Evolutionary conservation across 1,139 yeast species (phyloP), one percentile per base, ranked within the genome.

Genomic region (Pichia sp.): DNA sequence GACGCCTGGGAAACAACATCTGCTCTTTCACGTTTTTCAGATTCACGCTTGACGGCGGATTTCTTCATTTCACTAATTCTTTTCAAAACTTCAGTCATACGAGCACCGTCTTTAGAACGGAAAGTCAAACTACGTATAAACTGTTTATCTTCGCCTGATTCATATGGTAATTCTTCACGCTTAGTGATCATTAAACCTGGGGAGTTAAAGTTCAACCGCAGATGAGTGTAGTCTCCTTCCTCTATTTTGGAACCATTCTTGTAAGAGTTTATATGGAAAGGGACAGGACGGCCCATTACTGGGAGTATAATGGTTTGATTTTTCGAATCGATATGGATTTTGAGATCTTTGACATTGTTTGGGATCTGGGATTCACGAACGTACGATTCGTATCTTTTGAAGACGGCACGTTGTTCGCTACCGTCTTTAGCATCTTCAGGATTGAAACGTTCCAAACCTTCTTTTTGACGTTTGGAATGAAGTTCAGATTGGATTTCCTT

Each of bases 201-300:
- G 1, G 97, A 86, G 69, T 92, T 86, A 76, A 93, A 91, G 70
- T 93, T 93, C 65, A 93, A 78, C 71, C 99, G 83, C 65, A 93
- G 72, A 67, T 89, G 92, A 1, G 96, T 92, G 69, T 81, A 91
- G 62, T 92, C 98, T 48, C 98, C 98, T 74, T 95, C 99, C 67
- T 93, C 99, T 62, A 87, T 90, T 67, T 91, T 93, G 29, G 96
- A 87, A 50, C 97, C 98, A 70, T 90, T 92, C 69, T 92, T 93
- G 73, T 89, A 92, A 8, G 97, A 78, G 67, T 91, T 90, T 65
- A 93, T 91, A 70, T 93, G 99, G 77, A 93, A 92, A 33, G 99
- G 99, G 50, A 95, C 99, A 2, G 99, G 97, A 67, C 99, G 81
- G 58, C 99, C 99, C 65, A 87, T 83, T 58, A 93, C 87, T 51